These are phyloP conservation scores for Hibiscus tridactylites DNA, from an alignment of 345 rosid genomes.

Conservation along the genomic window DNA sequence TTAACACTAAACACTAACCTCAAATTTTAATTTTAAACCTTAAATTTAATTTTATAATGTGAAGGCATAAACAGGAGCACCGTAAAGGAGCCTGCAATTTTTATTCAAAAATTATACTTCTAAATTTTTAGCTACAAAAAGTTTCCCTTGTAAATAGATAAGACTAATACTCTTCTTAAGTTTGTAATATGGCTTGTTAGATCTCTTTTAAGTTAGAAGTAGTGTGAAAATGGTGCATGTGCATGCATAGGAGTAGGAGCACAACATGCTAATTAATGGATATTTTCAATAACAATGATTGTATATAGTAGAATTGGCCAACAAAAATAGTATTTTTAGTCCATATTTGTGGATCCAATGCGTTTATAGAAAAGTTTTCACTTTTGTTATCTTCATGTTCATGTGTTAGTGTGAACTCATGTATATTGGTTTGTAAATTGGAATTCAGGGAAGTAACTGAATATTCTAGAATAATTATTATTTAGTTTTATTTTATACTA, in stretches of 20 bases:
- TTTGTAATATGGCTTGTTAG: no score
- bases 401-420: neutral
- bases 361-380: neutral
- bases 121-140: no score
- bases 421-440: neutral
- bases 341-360: slow-evolving; percentile 1
- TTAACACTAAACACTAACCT: no score
- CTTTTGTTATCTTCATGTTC: neutral
- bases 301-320: neutral
- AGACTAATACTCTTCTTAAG: no score
- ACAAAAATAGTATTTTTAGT: neutral
- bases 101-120: no score
- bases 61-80: no score
- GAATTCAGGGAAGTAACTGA: neutral
- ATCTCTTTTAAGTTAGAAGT: neutral
- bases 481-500: neutral
- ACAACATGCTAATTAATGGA: slow-evolving; percentile 1
- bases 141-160: no score
- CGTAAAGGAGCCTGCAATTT: no score
- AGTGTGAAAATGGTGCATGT: slow-evolving; percentile 17
- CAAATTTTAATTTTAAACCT: no score
- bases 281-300: slow-evolving; percentile 3
- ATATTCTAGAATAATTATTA: neutral
- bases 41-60: no score
- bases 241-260: slow-evolving; percentile 2